Base-by-base conservation (phyloP, 352 stramenopile genomes). In the Phytopythium oedochilum region DNA sequence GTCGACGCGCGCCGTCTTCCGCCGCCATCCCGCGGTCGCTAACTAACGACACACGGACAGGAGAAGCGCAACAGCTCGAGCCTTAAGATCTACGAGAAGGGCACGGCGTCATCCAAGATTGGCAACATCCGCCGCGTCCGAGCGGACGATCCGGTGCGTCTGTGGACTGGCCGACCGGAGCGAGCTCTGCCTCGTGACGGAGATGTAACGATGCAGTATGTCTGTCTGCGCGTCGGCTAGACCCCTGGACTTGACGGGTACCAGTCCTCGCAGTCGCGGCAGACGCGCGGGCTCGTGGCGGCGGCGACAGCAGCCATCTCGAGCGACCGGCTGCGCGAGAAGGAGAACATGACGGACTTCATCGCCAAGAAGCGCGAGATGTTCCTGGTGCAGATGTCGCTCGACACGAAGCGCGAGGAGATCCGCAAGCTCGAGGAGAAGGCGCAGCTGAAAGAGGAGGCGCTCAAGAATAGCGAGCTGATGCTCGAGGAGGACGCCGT, bases 321-420 rank as follows among this genome's bases (percentile, higher is more conserved):
- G 22, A 90, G 78, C 31, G 86, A 97, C 43, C 75, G 91, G 3
- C 75, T 94, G 22, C 86, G 89, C 29, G 89, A 98, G 60, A 97
- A 97, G 63, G 94, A 98, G 57, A 97, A 93, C 64, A 98, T 98
- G 89, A 63, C 86, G 5, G 92, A 98, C 57, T 98, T 98, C 38
- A 96, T 98, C 32, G 81, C 83, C 9, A 98, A 98, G 78, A 98
- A 98, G 71, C 81, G 91, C 12, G 94, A 98, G 61, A 98, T 98
- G 92, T 98, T 98, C 60, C 78, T 98, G 1, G 88, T 98, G 20
- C 94, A 95, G 56, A 97, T 98, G 88, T 96, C 88, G 23, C 78
- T 98, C 9, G 93, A 98, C 64, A 98, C 92, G 26, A 98, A 98
- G 70, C 83, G 92, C 15, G 94, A 98, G 62, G 94, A 98, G 72